These are phyloP conservation scores for Stropharia rugosoannulata DNA, from an alignment of 768 basidiomycete genomes.

Conservation along the genomic window DNA sequence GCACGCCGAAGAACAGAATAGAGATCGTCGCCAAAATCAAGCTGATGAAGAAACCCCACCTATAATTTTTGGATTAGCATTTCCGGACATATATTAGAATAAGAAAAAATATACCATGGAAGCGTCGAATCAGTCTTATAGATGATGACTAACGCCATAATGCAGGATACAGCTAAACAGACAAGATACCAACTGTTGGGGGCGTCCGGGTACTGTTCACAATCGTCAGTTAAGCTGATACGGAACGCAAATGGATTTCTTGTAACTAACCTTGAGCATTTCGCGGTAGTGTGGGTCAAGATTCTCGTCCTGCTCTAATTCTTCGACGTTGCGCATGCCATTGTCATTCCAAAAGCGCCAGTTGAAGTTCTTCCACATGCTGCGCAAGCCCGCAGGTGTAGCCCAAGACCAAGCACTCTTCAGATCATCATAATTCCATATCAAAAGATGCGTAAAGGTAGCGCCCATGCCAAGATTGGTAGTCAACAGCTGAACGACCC, in stretches of 20 bases:
- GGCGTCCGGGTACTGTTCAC: conserved; percentile 46
- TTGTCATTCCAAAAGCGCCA: conserved; percentile 43
- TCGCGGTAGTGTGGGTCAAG: conserved; percentile 50
- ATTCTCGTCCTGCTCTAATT: conserved; percentile 24
- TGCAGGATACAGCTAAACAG: conserved; percentile 40
- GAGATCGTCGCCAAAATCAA: conserved; percentile 41
- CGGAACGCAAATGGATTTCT: not conserved
- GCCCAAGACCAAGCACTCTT: conserved; percentile 46
- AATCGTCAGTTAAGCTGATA: not conserved
- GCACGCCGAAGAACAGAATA: conserved; percentile 43
- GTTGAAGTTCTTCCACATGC: conserved; percentile 33
- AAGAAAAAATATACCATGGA: conserved; percentile 34
- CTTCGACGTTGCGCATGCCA: conserved; percentile 30
- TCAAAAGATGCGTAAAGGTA: conserved; percentile 44
- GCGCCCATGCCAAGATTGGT: conserved; percentile 49
- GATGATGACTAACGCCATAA: conserved; percentile 40
- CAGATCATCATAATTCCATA: conserved; percentile 45
- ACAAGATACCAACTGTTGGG: conserved; percentile 56
- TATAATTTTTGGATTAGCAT: conserved; percentile 7
- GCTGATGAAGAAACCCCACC: conserved; percentile 51
- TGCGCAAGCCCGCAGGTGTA: conserved; percentile 30
- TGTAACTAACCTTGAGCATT: conserved; percentile 42
- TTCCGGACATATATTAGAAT: not conserved
- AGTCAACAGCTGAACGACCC: conserved; percentile 42
- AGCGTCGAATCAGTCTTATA: conserved; percentile 47